Base-by-base conservation (phyloP, 2,329 filamentous ascomycete genomes). In the Paracorniculantispora psalliotae region DNA sequence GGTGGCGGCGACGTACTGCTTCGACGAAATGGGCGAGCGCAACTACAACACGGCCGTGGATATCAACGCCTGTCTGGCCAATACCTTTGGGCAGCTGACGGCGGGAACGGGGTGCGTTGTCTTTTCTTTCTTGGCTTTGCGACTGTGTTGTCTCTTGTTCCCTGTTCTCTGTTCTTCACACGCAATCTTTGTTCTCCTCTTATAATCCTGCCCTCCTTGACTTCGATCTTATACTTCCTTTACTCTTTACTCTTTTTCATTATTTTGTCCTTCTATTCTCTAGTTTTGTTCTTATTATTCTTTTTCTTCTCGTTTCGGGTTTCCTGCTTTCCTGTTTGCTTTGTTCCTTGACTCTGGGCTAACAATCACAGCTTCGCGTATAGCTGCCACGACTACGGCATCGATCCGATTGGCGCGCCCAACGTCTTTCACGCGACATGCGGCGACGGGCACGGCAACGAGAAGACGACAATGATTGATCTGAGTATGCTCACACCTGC, bases 1-100 rank as follows among this genome's bases (percentile, higher is more conserved):
- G 41, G 53, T 56, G 8, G 46, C n/a, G 26, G 53, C 53, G 53
- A 56, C 53, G 21, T 56, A 56, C 53, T 56, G 53, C 43, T 15
- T 47, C 53, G 43, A 56, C 41, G 13, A 21, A 23, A 43, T 30
- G 8, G 41, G 41, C 28, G 43, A 56, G 43, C 53, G 53, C 21
- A 28, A 48, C 53, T 56, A 56, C 43, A 56, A 56, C 53, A 28
- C 53, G 28, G 19, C 28, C 41, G 53, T 56, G 28, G 12, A 3
- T 4, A 39, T 56, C 53, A 39, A 56, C 43, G 41, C 37, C 23
- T 56, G 53, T 30, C 21, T 56, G 21, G 12, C 28, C 10, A 56
- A 56, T 33, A 19, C 30, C n/a, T 56, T 56, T 39, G 53, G 53
- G 53, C 41, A 25, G 17, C 41, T 56, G 53, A 56, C 53, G 21